Conservation (phyloP, 2,329 filamentous ascomycete species). For the Neurospora crassa region DNA sequence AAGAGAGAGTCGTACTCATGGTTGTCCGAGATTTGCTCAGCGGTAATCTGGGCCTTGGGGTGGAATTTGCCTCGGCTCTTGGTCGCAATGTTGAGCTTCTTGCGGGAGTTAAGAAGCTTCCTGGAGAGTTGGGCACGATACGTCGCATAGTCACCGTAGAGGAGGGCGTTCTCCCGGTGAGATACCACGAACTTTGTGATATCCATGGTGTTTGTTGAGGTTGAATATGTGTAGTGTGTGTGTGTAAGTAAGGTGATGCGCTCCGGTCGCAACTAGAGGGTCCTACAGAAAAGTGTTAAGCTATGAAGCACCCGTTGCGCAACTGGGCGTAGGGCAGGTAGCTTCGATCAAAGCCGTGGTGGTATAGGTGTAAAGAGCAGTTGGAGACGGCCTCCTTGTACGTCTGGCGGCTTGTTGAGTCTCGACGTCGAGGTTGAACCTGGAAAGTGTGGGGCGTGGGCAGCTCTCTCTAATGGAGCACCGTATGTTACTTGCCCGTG, state of each 20-base stretch:
- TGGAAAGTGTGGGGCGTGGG: background rate
- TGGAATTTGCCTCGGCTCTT: slow-evolving; percentile 81
- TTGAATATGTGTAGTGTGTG: background rate
- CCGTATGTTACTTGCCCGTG: background rate
- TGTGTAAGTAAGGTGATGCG: background rate
- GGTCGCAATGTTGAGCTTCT: slow-evolving; percentile 75
- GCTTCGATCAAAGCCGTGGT: background rate
- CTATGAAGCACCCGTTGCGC: background rate
- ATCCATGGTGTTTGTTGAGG: slow-evolving; percentile 52
- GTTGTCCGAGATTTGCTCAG: slow-evolving; percentile 65
- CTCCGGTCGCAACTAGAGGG: background rate
- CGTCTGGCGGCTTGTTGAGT: background rate
- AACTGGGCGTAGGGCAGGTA: background rate
- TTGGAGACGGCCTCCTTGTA: background rate
- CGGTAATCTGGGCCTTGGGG: slow-evolving; percentile 58
- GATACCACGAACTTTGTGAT: slow-evolving; percentile 78
- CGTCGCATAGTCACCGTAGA: slow-evolving; percentile 79
- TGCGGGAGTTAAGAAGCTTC: slow-evolving; percentile 72
- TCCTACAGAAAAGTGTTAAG: background rate
- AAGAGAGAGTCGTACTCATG: slow-evolving; percentile 51
- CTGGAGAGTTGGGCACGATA: slow-evolving; percentile 75
- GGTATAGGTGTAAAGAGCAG: background rate
- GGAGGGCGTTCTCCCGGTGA: slow-evolving; percentile 71
- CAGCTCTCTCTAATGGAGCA: background rate
- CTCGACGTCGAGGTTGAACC: background rate